phyloP scores from a whole-genome alignment of 2,329 filamentous ascomycete species.

The Colletotrichum sp. region DNA sequence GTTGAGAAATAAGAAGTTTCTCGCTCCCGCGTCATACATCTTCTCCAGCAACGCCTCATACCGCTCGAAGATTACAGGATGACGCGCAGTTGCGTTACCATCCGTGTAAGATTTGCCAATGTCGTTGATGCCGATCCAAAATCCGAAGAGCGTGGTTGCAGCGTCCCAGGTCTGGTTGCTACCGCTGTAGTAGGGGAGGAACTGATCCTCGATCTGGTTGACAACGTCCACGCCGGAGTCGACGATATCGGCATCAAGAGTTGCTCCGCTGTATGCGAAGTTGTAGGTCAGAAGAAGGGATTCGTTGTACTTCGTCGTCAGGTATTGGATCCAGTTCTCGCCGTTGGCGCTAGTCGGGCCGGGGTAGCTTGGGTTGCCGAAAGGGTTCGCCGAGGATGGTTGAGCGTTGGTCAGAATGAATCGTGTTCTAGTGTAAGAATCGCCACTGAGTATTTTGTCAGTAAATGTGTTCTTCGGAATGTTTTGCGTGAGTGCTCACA shows the following conservation, averaged over 20 bases:
- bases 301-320: conserved; percentile 37
- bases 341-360: conserved; percentile 47
- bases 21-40: conserved; percentile 53
- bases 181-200: conserved; percentile 26
- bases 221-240: conserved; percentile 56
- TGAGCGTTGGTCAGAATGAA: conserved; percentile 45
- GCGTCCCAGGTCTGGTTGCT: conserved; percentile 37
- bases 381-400: conserved; percentile 28
- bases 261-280: not conserved
- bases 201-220: conserved; percentile 52
- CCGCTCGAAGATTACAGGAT: not conserved
- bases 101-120: conserved; percentile 44
- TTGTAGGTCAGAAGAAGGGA: not conserved
- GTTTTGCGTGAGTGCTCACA: not conserved
- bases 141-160: conserved; percentile 46
- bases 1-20: conserved; percentile 58
- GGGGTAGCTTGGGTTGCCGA: conserved; percentile 54
- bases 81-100: not conserved
- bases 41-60: conserved; percentile 28
- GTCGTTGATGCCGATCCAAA: conserved; percentile 65
- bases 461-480: rapidly evolving
- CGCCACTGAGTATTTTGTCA: conserved; percentile 48
- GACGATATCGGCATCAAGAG: conserved; percentile 39
- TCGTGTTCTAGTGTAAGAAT: conserved; percentile 39
- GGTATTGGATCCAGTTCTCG: conserved; percentile 59